These are phyloP conservation scores for Schizonepeta tenuifolia DNA, from an alignment of 257 asterid genomes.

Conservation along the genomic window DNA sequence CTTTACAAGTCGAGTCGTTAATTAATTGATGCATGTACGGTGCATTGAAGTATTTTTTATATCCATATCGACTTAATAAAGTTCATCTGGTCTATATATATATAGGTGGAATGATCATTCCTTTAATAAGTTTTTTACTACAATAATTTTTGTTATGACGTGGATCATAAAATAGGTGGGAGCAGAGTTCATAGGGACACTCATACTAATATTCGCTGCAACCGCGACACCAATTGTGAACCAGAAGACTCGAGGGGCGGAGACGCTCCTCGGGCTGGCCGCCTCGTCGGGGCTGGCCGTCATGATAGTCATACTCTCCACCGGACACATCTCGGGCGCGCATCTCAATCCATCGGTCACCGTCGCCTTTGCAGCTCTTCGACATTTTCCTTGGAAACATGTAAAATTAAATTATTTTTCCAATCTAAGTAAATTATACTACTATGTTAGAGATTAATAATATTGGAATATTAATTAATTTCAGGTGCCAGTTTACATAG, in stretches of 20 bases:
- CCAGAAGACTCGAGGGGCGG: conserved; percentile 73
- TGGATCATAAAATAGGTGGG: conserved; percentile 59
- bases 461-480: too few relatives aligned
- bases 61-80: too few relatives aligned
- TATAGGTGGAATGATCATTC: too few relatives aligned
- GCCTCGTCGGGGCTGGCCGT: conserved; percentile 84
- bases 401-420: conserved; percentile 32
- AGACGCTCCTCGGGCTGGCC: conserved; percentile 72
- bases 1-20: neutral
- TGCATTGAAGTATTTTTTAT: too few relatives aligned
- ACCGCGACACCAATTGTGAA: conserved; percentile 82
- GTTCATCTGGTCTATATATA: too few relatives aligned
- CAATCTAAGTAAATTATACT: too few relatives aligned
- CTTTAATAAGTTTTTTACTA: too few relatives aligned
- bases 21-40: neutral
- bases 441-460: neutral
- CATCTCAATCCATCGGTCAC: conserved; percentile 89
- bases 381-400: conserved; percentile 87
- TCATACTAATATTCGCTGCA: conserved; percentile 70
- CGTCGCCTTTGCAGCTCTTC: conserved; percentile 86
- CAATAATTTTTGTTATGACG: too few relatives aligned
- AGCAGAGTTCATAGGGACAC: conserved; percentile 88
- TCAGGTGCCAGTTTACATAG: conserved; percentile 79
- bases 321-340: conserved; percentile 97
- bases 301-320: conserved; percentile 85